These are phyloP conservation scores for Paecilomyces sp. DNA, from an alignment of 2,329 filamentous ascomycete genomes.

Conservation along the genomic window DNA sequence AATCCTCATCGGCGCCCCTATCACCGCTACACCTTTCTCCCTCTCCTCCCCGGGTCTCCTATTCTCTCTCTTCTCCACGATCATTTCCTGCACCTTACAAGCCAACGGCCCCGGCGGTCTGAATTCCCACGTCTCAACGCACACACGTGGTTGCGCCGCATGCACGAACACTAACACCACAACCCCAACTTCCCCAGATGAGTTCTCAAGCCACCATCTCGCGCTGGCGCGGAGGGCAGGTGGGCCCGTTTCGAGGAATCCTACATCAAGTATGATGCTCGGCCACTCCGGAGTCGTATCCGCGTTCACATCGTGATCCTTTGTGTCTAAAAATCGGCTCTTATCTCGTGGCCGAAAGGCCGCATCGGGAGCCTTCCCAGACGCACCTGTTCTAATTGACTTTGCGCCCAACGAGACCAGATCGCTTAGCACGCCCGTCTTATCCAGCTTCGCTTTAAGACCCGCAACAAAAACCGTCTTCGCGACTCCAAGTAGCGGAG, in stretches of 20 bases:
- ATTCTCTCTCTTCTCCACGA: not conserved
- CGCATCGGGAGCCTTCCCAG: not conserved
- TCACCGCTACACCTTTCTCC: not conserved
- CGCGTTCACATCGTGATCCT: too few relatives aligned
- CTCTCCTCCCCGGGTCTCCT: not conserved
- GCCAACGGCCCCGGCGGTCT: not conserved
- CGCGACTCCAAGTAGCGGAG: not conserved
- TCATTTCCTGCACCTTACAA: not conserved
- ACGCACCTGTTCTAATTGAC: not conserved
- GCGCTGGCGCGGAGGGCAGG: not conserved
- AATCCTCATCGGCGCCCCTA: not conserved
- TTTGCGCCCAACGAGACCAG: not conserved
- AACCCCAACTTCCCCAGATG: not conserved
- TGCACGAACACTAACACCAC: not conserved
- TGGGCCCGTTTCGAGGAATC: not conserved
- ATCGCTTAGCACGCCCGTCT: not conserved
- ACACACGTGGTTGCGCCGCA: not conserved
- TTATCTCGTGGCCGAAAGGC: not conserved
- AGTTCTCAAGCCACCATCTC: not conserved
- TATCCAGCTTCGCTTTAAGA: not conserved
- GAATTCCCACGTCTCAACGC: not conserved
- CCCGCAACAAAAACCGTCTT: not conserved
- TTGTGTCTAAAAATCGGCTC: not conserved
- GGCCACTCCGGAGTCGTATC: not conserved
- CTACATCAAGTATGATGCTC: not conserved